Percentiles rank a stretch among this genome's conserved stretches.
phyloP scores from a whole-genome alignment of 257 asterid species.

The Schizonepeta tenuifolia region DNA sequence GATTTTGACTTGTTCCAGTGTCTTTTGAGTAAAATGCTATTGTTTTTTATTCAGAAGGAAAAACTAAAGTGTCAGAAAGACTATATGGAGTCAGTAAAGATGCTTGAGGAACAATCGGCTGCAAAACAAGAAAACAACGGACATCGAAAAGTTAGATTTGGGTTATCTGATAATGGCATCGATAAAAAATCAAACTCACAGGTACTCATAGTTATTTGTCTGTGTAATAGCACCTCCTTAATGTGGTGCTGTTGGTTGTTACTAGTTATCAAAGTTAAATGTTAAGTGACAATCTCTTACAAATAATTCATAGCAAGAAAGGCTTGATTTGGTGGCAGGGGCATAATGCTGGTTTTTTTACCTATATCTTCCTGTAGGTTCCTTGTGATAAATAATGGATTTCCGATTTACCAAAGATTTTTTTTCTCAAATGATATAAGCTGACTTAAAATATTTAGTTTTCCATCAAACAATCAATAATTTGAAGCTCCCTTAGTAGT shows the following conservation, averaged over 20 bases:
- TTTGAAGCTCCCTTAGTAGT: too few relatives aligned
- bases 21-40: slow-evolving; percentile 6
- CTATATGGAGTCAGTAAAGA: slow-evolving; percentile 51
- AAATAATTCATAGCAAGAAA: neutral
- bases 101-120: slow-evolving; percentile 62
- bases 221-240: neutral
- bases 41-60: slow-evolving; percentile 53
- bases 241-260: slow-evolving; percentile 16
- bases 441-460: too few relatives aligned
- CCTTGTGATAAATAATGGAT: too few relatives aligned
- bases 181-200: slow-evolving; percentile 37
- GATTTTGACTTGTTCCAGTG: neutral
- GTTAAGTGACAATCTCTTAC: neutral
- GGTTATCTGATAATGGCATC: slow-evolving; percentile 39
- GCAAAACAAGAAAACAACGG: slow-evolving; percentile 52
- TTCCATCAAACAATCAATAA: too few relatives aligned
- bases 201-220: slow-evolving; percentile 32
- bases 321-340: neutral
- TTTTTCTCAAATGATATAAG: too few relatives aligned
- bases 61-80: slow-evolving; percentile 52
- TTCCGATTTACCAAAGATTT: too few relatives aligned
- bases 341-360: too few relatives aligned
- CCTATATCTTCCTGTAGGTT: too few relatives aligned
- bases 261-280: neutral
- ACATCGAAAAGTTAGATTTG: slow-evolving; percentile 46